Percentiles rank a stretch among this genome's conserved stretches.
phyloP scores from a whole-genome alignment of 371 early-diverging fungal genomes.

The Mortierella sp. region DNA sequence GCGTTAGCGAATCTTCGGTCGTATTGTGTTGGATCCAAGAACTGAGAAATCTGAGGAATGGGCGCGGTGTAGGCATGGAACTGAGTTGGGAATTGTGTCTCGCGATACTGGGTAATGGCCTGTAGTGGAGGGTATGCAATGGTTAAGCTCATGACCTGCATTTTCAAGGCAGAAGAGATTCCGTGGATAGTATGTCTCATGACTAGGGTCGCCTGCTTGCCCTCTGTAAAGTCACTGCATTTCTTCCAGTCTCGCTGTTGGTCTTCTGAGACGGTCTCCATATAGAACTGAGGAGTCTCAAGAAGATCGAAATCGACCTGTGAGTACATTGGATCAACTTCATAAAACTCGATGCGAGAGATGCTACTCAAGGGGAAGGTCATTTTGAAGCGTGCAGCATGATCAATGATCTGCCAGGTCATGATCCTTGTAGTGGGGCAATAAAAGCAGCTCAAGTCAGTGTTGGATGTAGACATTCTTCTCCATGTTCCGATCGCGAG shows the following conservation, averaged over 20 bases:
- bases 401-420: constrained; percentile 79
- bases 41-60: constrained; percentile 53
- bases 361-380: constrained; percentile 73
- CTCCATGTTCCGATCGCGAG: constrained; percentile 85
- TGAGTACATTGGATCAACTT: constrained; percentile 65
- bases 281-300: constrained; percentile 74
- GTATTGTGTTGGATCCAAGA: constrained; percentile 51
- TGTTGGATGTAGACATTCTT: constrained; percentile 71
- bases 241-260: constrained; percentile 67
- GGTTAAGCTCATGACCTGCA: constrained; percentile 63
- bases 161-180: constrained; percentile 64
- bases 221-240: constrained; percentile 84
- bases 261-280: constrained; percentile 64
- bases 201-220: constrained; percentile 75
- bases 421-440: constrained; percentile 66
- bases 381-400: constrained; percentile 79
- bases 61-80: constrained; percentile 56
- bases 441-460: constrained; percentile 74
- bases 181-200: constrained; percentile 76
- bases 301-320: constrained; percentile 71
- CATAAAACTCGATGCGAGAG: constrained; percentile 68
- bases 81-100: constrained; percentile 50
- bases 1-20: constrained; percentile 44
- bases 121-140: constrained; percentile 54
- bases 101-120: constrained; percentile 48